Base-by-base conservation (phyloP, 2,329 filamentous ascomycete species). In the Fusarium continuum region DNA sequence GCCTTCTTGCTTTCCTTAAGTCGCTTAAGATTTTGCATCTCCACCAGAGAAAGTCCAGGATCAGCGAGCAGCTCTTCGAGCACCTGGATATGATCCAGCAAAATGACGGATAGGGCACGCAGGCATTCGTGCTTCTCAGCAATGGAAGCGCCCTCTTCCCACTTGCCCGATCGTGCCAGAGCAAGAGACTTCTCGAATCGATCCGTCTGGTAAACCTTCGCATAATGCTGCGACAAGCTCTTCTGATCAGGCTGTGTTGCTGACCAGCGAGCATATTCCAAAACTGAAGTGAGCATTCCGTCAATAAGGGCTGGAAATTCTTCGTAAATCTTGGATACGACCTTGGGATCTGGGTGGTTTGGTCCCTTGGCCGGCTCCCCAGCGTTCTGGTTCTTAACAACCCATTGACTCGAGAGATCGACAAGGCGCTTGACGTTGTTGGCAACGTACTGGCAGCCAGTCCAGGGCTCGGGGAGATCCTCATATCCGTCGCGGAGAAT, bases 391-490 rank as follows among this genome's bases (percentile, higher is more conserved):
- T 82, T 77, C 46, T 82, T 78, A 40, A 81, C 79, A 4, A 85
- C 77, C 85, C 84, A 87, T 55, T 82, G 80, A 22, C 82, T 79
- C 32, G 81, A 82, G 16, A 89, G 80, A 62, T 88, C 84, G 20
- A 85, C 78, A 14, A 88, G 80, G 16, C 86, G 85, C 70, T 86
- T 85, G 11, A 82, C 70, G 60, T 88, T 88, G 72, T 88, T 88
- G 45, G 86, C 83, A 51, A 88, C 79, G 62, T 82, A 86, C 36
- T 79, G 76, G 65, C 85, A 87, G 14, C 91, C 93, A 1, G 93
- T 97, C 95, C 95, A 99, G 38, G 93, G 91, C 57, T 91, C 88
- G 0, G 90, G 86, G 8, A 97, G 81, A 10, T 83, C 85, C 17
- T 88, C 83, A 70, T 92, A 93, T 38, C 86, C 85, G 14, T 83